Evolutionary conservation across 305 asterid genomes (phyloP), one percentile per base, ranked within the genome.

Genomic region (Solanum aculeatissimum): DNA sequence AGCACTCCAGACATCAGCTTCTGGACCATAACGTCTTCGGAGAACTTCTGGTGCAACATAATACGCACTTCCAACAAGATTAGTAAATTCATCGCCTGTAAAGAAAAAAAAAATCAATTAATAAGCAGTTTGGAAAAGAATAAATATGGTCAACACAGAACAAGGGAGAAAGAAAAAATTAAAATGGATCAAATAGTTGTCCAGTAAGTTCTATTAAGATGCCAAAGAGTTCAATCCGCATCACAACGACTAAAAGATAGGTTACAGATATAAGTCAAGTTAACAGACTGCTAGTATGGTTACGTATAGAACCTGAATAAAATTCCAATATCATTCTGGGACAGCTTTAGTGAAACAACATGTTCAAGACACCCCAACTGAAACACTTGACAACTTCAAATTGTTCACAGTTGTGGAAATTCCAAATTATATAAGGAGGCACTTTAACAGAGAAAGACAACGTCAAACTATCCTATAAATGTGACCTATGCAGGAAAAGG

Each of bases 1-100:
- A 1, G 96, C 97, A 84, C 98, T 95, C 98, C 98, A 94, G 60
- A 95, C 91, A 68, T 95, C 98, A 7, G 98, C 92, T 89, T 93
- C 95, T 4, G 93, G 93, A 83, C 98, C 97, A 82, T 94, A 95
- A 55, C 83, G 86, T 91, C 92, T 92, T 58, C 88, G 75, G 13
- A 95, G 89, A 86, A 95, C 95, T 81, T 95, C 98, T 8, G 98
- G 98, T 21, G 98, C 98, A 71, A 95, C 93, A 53, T 94, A 95
- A 62, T 91, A 93, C 13, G 98, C 97, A 88, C 98, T 95, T 80
- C 98, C 98, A 51, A 93, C 97, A 75, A 94, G 97, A 55, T 94
- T 97, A 62, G 84, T 83, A 81, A 95, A 94, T 49, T 85, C 75
- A 81, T 95, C 92, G 42, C 98, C 98, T 94, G 69, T 79, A 85